phyloP scores from a whole-genome alignment of 1,284 basidiomycete species.

The Vanrija sp. region DNA sequence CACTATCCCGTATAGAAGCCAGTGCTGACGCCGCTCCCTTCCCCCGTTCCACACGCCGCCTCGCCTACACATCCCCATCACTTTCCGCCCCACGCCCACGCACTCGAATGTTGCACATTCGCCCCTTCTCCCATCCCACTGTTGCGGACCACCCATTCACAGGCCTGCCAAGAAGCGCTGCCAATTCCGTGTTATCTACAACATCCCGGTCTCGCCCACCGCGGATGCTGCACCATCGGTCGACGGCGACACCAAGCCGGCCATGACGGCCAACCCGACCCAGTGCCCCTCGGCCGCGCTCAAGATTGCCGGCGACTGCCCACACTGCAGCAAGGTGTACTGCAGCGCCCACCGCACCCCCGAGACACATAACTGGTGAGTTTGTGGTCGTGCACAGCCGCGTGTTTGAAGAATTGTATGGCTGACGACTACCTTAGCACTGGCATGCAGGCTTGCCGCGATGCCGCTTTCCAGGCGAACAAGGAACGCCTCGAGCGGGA shows the following conservation, averaged over 20 bases:
- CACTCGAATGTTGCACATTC: neutral
- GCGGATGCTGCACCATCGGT: slow-evolving; percentile 16
- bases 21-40: too few relatives aligned
- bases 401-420: neutral
- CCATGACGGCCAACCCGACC: slow-evolving; percentile 42
- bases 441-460: slow-evolving; percentile 48
- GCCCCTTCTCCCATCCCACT: neutral
- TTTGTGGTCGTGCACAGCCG: slow-evolving; percentile 11
- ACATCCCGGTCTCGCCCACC: slow-evolving; percentile 37
- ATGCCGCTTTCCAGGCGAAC: slow-evolving; percentile 52
- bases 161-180: slow-evolving; percentile 51
- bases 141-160: neutral
- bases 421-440: slow-evolving; percentile 28
- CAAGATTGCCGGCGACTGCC: slow-evolving; percentile 49
- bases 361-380: slow-evolving; percentile 51
- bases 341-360: slow-evolving; percentile 49
- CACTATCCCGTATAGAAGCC: too few relatives aligned
- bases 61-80: neutral
- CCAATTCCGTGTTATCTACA: slow-evolving; percentile 48
- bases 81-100: neutral
- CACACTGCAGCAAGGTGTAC: slow-evolving; percentile 49
- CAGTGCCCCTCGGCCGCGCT: slow-evolving; percentile 48
- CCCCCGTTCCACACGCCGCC: neutral
- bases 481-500: slow-evolving; percentile 50
- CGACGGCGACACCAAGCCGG: slow-evolving; percentile 19